These are phyloP conservation scores for Teratosphaeria epicoccoides DNA, from an alignment of 2,329 filamentous ascomycete genomes.

Conservation along the genomic window DNA sequence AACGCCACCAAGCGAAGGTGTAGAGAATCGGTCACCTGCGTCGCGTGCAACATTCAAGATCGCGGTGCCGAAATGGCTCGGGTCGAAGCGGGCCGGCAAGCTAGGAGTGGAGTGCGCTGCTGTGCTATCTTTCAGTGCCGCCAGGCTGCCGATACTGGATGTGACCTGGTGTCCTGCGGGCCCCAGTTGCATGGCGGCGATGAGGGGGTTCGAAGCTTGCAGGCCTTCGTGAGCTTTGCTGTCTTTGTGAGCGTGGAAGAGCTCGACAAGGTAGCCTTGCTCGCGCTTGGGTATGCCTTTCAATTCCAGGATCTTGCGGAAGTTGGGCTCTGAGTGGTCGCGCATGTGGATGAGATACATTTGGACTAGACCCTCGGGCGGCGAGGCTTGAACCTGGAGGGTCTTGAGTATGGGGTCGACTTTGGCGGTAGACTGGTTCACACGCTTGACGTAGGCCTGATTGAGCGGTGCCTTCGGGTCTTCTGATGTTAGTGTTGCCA, in stretches of 20 bases:
- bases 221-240: conserved; percentile 57
- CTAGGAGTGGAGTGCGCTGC: conserved; percentile 24
- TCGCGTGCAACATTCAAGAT: conserved; percentile 80
- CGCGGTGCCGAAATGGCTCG: conserved; percentile 72
- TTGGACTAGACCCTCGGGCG: conserved; percentile 87
- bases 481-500: conserved; percentile 53
- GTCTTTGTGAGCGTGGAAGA: conserved; percentile 78
- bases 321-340: conserved; percentile 87
- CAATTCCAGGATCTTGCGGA: conserved; percentile 88
- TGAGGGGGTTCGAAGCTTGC: conserved; percentile 53
- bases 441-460: conserved; percentile 69
- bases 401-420: conserved; percentile 93
- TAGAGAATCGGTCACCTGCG: conserved; percentile 67
- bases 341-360: conserved; percentile 96
- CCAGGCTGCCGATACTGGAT: conserved; percentile 28
- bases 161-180: conserved; percentile 23
- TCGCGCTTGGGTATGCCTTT: conserved; percentile 85
- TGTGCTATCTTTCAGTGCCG: conserved; percentile 24
- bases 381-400: conserved; percentile 81
- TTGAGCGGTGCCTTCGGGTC: conserved; percentile 40
- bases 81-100: conserved; percentile 54
- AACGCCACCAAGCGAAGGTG: conserved; percentile 33
- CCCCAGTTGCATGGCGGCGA: conserved; percentile 53
- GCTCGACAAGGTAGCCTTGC: conserved; percentile 69
- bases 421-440: conserved; percentile 69